Percentiles rank a stretch among this genome's conserved stretches.
Evolutionary conservation across 2,329 filamentous ascomycete genomes (phyloP).

Genomic region (Aspergillus fijiensis): DNA sequence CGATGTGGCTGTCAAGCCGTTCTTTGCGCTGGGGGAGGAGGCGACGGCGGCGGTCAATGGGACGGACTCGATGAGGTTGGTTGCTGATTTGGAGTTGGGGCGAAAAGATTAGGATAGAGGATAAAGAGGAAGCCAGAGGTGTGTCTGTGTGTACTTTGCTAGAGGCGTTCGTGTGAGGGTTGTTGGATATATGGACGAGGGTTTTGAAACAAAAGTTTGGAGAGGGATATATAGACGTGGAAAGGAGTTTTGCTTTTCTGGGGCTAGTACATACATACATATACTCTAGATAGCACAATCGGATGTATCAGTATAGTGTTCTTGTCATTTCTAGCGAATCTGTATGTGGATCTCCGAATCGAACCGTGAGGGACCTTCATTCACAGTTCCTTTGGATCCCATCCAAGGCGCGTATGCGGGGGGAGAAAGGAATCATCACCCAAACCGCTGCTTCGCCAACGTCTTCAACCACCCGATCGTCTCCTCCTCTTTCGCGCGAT

Average conservation of each 20-base stretch:
- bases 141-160: background rate
- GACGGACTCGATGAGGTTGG: conserved; percentile 37
- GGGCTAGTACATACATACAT: too few species aligned
- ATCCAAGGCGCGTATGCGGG: background rate
- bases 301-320: too few species aligned
- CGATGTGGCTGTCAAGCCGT: conserved; percentile 63
- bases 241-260: too few species aligned
- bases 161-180: background rate
- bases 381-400: too few species aligned
- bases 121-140: background rate
- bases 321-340: background rate
- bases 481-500: conserved; percentile 74
- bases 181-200: background rate
- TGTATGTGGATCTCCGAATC: background rate
- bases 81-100: conserved; percentile 44
- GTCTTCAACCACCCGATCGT: conserved; percentile 80
- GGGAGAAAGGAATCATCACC: conserved; percentile 40
- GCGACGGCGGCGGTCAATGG: conserved; percentile 15
- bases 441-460: conserved; percentile 77
- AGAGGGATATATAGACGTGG: background rate
- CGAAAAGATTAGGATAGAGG: conserved; percentile 24
- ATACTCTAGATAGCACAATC: too few species aligned
- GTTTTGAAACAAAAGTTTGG: background rate
- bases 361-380: too few species aligned
- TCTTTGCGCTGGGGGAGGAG: conserved; percentile 56